Evolutionary conservation across 2,329 filamentous ascomycete species (phyloP).

Genomic region (Apiospora arundinis): DNA sequence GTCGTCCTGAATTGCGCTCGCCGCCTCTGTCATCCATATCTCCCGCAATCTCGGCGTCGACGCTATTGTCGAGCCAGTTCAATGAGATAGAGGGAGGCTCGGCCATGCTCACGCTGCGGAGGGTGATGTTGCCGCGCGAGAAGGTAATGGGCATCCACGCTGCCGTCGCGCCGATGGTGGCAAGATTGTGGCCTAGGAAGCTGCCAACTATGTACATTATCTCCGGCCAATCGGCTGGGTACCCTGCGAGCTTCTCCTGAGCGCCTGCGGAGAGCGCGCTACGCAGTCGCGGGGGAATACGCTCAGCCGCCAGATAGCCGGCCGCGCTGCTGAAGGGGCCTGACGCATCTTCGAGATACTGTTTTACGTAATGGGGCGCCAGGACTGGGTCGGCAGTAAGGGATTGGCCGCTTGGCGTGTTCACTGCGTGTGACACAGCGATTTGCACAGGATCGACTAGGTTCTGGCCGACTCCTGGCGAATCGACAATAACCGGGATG

Average conservation of each 20-base stretch:
- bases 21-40: constrained; percentile 40
- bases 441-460: constrained; percentile 57
- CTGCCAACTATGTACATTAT: constrained; percentile 35
- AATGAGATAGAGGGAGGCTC: constrained; percentile 50
- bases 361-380: constrained; percentile 30
- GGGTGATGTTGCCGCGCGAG: constrained; percentile 50
- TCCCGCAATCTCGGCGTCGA: constrained; percentile 51
- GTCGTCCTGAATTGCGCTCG: constrained; percentile 36
- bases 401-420: constrained; percentile 41
- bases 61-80: constrained; percentile 48
- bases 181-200: not conserved
- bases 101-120: constrained; percentile 40
- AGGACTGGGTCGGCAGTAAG: constrained; percentile 32
- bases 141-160: constrained; percentile 37
- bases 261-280: constrained; percentile 32
- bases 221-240: constrained; percentile 45
- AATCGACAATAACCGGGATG: constrained; percentile 39
- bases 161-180: constrained; percentile 41
- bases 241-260: constrained; percentile 30
- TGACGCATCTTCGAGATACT: constrained; percentile 34
- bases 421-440: constrained; percentile 38
- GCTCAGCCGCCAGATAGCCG: constrained; percentile 40
- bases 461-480: constrained; percentile 67
- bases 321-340: constrained; percentile 36
- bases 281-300: constrained; percentile 33